phyloP scores from a whole-genome alignment of 2,329 filamentous ascomycete species.

The Botrytis aclada region DNA sequence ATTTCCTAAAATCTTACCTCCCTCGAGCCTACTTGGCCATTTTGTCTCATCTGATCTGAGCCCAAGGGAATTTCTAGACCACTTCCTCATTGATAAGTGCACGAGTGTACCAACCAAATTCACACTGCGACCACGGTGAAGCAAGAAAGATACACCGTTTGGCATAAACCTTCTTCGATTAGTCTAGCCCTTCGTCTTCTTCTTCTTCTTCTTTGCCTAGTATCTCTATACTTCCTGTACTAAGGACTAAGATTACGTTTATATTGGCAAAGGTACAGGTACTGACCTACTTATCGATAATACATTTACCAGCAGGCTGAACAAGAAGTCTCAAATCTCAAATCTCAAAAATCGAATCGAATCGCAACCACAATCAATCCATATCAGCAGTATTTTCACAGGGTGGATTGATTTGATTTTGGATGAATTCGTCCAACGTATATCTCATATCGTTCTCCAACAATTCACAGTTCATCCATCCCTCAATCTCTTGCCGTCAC shows the following conservation, averaged over 20 bases:
- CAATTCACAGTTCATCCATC: neutral
- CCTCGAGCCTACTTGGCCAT: neutral
- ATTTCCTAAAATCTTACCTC: neutral
- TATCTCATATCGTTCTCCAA: neutral
- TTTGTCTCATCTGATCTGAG: neutral
- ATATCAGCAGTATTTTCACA: neutral
- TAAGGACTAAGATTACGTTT: neutral
- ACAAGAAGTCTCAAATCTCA: neutral
- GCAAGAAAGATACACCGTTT: neutral
- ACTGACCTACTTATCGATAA: neutral
- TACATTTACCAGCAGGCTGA: slow-evolving; percentile 2
- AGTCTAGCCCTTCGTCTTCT: neutral
- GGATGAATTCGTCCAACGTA: neutral
- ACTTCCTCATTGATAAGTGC: neutral
- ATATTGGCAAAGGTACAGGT: neutral
- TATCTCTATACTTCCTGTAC: neutral
- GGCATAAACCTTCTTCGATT: neutral
- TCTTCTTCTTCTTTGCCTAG: neutral
- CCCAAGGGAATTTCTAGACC: neutral
- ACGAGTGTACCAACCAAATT: neutral
- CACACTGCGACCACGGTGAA: neutral
- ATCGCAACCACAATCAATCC: neutral
- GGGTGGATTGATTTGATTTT: neutral
- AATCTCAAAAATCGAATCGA: neutral
- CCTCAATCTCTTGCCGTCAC: slow-evolving; percentile 3